phyloP scores from a whole-genome alignment of 169 alveolate species.

The Sarcocystis neurona region DNA sequence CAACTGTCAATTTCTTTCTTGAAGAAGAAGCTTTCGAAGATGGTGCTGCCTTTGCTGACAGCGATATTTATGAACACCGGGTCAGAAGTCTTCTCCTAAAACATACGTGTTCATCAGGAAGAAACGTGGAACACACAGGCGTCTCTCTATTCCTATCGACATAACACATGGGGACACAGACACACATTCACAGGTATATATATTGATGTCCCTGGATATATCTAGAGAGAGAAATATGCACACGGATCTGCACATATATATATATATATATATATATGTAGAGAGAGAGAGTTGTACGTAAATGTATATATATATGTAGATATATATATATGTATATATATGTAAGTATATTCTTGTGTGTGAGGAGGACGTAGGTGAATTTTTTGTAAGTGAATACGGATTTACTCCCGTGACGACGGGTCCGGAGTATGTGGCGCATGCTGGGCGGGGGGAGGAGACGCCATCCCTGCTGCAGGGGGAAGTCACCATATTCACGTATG shows the following conservation, averaged over 20 bases:
- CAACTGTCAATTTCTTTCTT: conserved; percentile 38
- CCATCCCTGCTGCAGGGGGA: too few relatives aligned
- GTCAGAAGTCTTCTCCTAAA: conserved; percentile 51
- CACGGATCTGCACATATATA: not conserved
- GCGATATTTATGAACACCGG: conserved; percentile 83
- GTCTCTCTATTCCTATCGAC: not conserved
- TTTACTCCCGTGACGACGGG: too few relatives aligned
- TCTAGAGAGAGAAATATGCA: not conserved
- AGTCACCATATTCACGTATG: too few relatives aligned
- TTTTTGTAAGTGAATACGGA: too few relatives aligned
- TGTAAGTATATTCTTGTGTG: not conserved
- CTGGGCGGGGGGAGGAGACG: too few relatives aligned
- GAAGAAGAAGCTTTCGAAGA: conserved; percentile 73
- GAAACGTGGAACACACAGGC: not conserved
- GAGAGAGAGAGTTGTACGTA: too few relatives aligned
- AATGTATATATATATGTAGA: too few relatives aligned
- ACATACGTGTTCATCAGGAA: too few relatives aligned
- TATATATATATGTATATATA: too few relatives aligned
- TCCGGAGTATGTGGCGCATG: too few relatives aligned
- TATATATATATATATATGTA: too few relatives aligned
- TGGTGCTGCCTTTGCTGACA: conserved; percentile 76
- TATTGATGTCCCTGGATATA: not conserved
- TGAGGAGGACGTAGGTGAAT: too few relatives aligned
- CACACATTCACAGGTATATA: not conserved
- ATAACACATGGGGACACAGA: not conserved